Percentiles rank a stretch among this genome's conserved stretches.
Conservation (phyloP, 345 rosid species). For the Eucalyptus tenuipes region DNA sequence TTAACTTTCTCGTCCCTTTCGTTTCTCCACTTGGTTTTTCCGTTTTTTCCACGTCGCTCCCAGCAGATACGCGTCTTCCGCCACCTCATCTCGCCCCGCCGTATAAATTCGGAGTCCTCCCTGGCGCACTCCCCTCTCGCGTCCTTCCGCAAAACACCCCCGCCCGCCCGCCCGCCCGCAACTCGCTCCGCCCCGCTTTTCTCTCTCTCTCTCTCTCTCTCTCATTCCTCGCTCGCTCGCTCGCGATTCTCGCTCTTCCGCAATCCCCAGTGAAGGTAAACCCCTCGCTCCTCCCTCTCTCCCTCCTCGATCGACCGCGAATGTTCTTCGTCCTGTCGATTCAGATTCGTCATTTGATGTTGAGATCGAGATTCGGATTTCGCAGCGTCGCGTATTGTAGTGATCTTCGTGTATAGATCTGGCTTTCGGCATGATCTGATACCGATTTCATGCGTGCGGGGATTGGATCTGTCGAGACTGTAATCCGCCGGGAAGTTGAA, state of each 20-base stretch:
- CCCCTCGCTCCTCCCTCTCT: not conserved
- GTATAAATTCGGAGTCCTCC: not conserved
- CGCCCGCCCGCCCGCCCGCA: not conserved
- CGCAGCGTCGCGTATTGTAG: not conserved
- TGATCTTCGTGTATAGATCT: not conserved
- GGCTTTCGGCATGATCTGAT: not conserved
- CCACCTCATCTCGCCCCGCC: not conserved
- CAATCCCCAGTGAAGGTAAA: not conserved
- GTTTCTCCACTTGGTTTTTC: not conserved
- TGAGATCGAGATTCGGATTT: not conserved
- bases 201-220: not conserved
- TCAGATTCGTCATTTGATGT: not conserved
- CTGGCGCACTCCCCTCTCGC: not conserved
- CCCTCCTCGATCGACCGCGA: not conserved
- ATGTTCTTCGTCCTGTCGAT: not conserved
- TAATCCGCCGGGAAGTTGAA: not conserved
- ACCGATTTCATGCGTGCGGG: accelerated
- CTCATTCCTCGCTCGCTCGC: not conserved
- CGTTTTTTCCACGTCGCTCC: not conserved
- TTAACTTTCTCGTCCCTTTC: not conserved
- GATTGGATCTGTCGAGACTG: not conserved
- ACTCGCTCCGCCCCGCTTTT: not conserved
- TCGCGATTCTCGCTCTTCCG: not conserved
- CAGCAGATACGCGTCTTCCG: not conserved
- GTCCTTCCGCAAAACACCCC: not conserved